Percentiles rank a stretch among this genome's conserved stretches.
Conservation (phyloP, 345 rosid species). For the Mangifera indica region DNA sequence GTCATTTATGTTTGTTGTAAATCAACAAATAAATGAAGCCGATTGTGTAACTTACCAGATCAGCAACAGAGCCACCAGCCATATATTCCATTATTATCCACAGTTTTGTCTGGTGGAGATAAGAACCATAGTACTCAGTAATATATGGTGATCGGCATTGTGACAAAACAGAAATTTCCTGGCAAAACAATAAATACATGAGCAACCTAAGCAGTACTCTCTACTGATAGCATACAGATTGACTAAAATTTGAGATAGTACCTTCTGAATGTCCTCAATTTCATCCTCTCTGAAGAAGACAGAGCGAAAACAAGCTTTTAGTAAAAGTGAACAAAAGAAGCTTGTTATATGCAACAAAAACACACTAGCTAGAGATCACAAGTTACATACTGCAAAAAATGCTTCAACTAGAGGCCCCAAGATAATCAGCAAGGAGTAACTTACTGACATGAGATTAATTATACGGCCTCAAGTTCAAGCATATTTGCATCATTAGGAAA, state of each 20-base stretch:
- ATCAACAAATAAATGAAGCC: not conserved
- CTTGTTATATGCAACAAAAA: not conserved
- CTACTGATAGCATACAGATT: constrained; percentile 6
- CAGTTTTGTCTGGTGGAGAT: constrained; percentile 92
- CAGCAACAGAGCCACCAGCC: constrained; percentile 99
- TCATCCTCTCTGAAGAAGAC: constrained; percentile 83
- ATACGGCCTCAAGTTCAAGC: not conserved
- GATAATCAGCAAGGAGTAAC: not conserved
- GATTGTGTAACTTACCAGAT: constrained; percentile 68
- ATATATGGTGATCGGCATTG: constrained; percentile 96
- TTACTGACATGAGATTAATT: not conserved
- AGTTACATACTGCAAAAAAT: not conserved
- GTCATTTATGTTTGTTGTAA: not conserved
- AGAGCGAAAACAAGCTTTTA: constrained; percentile 27
- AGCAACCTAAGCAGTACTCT: constrained; percentile 22
- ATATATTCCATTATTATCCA: constrained; percentile 99
- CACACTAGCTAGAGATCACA: not conserved
- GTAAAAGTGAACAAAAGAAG: constrained; percentile 12
- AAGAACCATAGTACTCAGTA: constrained; percentile 95
- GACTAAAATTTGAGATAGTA: constrained; percentile 31
- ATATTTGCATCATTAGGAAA: not conserved
- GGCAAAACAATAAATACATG: constrained; percentile 30
- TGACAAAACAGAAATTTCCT: constrained; percentile 96
- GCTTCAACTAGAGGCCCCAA: constrained; percentile 3
- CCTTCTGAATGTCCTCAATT: constrained; percentile 99